Conservation (phyloP, 2,329 filamentous ascomycete species). For the Fusarium lyarnte region DNA sequence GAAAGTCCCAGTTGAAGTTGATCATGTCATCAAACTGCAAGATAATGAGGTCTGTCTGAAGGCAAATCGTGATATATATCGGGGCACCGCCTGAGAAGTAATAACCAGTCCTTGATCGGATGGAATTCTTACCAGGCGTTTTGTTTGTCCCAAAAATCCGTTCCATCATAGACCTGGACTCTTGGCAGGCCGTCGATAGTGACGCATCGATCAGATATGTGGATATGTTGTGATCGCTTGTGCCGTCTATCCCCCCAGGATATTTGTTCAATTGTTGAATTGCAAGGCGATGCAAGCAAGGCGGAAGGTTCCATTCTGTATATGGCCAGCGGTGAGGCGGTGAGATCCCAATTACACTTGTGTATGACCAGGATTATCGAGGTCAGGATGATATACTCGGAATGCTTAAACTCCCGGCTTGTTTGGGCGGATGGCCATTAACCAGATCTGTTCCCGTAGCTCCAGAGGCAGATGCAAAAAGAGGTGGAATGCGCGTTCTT, state of each 20-base stretch:
- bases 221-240: not conserved
- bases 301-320: too few species aligned
- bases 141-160: too few species aligned
- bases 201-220: not conserved
- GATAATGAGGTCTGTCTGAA: not conserved
- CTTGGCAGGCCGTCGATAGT: not conserved
- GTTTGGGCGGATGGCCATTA: not conserved
- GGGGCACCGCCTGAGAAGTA: not conserved
- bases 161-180: not conserved
- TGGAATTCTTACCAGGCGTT: fast-evolving
- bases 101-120: not conserved
- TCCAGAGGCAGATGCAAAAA: not conserved
- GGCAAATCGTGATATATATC: not conserved
- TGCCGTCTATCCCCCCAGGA: not conserved
- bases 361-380: too few species aligned
- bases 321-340: too few species aligned
- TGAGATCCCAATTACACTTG: too few species aligned
- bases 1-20: fast-evolving
- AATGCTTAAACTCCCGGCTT: not conserved
- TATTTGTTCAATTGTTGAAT: not conserved
- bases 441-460: not conserved
- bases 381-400: fast-evolving
- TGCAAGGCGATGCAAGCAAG: not conserved
- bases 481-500: not conserved
- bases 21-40: not conserved